Percentiles rank a stretch among this genome's conserved stretches.
Conservation (phyloP, 2,329 filamentous ascomycete species). For the Celoporthe dispersa region DNA sequence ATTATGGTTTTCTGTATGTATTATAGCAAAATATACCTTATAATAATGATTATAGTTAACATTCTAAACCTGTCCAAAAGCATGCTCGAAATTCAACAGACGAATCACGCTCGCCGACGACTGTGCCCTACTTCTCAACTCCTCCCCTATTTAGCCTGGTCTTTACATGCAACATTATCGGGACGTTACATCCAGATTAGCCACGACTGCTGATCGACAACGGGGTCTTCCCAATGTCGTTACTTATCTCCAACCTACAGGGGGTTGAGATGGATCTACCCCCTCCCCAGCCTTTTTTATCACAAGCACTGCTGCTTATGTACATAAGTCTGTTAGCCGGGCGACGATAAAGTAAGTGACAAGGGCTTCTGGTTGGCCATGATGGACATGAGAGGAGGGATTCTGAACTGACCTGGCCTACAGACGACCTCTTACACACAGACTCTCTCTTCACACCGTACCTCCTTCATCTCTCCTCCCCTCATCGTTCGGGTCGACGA, state of each 20-base stretch:
- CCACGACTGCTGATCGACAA: background rate
- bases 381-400: no score
- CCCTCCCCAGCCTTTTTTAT: background rate
- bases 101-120: background rate
- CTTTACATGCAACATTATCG: constrained; percentile 5
- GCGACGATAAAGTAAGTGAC: no score
- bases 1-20: background rate
- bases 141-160: constrained; percentile 5
- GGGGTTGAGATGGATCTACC: no score
- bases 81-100: background rate
- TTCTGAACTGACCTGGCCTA: no score
- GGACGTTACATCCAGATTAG: constrained; percentile 14
- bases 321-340: no score
- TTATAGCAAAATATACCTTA: background rate
- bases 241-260: background rate
- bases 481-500: background rate
- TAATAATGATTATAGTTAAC: background rate
- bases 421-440: no score
- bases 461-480: background rate
- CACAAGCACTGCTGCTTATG: no score
- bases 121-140: background rate
- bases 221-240: background rate
- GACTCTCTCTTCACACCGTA: no score
- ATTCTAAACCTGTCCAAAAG: no score
- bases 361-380: no score